phyloP scores from a whole-genome alignment of 495 filamentous ascomycete species.

The Tetracladium marchalianum region DNA sequence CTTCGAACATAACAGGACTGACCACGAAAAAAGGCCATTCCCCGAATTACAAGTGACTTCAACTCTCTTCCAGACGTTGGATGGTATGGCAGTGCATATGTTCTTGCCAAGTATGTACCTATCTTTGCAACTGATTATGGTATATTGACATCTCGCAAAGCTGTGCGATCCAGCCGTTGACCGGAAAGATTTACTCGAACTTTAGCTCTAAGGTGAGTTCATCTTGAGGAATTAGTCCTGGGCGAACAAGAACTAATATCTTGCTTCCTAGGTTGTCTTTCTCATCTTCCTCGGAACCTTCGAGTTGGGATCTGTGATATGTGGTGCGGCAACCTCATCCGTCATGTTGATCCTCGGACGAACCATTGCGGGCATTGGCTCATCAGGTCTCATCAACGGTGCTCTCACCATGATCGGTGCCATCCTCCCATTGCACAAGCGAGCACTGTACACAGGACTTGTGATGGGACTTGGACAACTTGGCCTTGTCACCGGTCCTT shows the following conservation, averaged over 20 bases:
- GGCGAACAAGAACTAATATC: not conserved
- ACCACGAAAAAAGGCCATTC: slow-evolving; percentile 26
- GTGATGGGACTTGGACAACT: slow-evolving; percentile 30
- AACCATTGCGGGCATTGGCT: slow-evolving; percentile 41
- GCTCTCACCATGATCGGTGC: slow-evolving; percentile 39
- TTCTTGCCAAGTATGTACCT: slow-evolving; percentile 28
- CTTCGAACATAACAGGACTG: slow-evolving; percentile 30
- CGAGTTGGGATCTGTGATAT: slow-evolving; percentile 43
- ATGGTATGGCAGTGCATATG: slow-evolving; percentile 43
- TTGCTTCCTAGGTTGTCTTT: slow-evolving; percentile 19
- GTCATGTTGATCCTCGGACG: slow-evolving; percentile 43
- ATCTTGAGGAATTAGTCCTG: not conserved
- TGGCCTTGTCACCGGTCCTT: slow-evolving; percentile 36
- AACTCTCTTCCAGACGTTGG: slow-evolving; percentile 34
- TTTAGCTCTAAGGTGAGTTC: slow-evolving; percentile 29
- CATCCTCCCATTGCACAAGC: slow-evolving; percentile 33
- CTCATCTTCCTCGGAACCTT: slow-evolving; percentile 36
- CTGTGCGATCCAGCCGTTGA: slow-evolving; percentile 33
- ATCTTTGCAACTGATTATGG: slow-evolving; percentile 15
- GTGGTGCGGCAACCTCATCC: slow-evolving; percentile 39
- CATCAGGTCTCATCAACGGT: slow-evolving; percentile 41
- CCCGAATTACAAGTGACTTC: slow-evolving; percentile 33
- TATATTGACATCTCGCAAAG: slow-evolving; percentile 12
- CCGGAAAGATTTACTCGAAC: slow-evolving; percentile 36
- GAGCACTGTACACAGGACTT: slow-evolving; percentile 56